phyloP scores from a whole-genome alignment of 2,329 filamentous ascomycete genomes.

The Neofusicoccum laricinum region DNA sequence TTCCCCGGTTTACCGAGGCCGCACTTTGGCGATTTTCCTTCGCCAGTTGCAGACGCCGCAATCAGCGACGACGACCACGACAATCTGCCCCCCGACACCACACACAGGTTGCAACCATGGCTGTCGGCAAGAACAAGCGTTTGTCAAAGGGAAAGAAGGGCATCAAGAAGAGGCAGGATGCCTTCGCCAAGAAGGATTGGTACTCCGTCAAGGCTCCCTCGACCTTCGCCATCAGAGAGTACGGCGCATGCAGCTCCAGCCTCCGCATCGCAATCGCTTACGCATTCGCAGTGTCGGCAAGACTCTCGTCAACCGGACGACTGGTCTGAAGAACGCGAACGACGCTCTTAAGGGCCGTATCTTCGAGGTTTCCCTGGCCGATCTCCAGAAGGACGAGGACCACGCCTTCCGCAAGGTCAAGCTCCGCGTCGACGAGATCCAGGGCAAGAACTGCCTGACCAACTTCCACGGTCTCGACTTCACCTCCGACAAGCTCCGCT shows the following conservation, averaged over 20 bases:
- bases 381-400: conserved; percentile 99
- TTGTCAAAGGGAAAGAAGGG: conserved; percentile 99
- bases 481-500: conserved; percentile 99
- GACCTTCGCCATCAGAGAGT: conserved; percentile 96
- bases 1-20: conserved; percentile 8
- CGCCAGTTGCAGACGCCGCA: conserved; percentile 27
- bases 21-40: conserved; percentile 15
- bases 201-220: conserved; percentile 98
- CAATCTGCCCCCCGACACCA: conserved; percentile 27
- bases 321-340: conserved; percentile 99
- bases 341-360: conserved; percentile 98
- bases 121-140: conserved; percentile 98
- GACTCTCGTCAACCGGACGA: conserved; percentile 98
- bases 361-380: conserved; percentile 97
- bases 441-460: conserved; percentile 99
- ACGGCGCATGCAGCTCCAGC: conserved; percentile 46
- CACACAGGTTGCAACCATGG: conserved; percentile 65
- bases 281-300: conserved; percentile 80
- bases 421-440: conserved; percentile 96
- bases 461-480: conserved; percentile 99
- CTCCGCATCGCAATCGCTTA: conserved; percentile 23
- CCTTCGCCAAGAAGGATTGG: conserved; percentile 99
- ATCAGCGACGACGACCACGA: conserved; percentile 26
- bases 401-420: conserved; percentile 99
- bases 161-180: conserved; percentile 99